Base-by-base conservation (phyloP, 2,329 filamentous ascomycete species). In the Phialophora tarda region DNA sequence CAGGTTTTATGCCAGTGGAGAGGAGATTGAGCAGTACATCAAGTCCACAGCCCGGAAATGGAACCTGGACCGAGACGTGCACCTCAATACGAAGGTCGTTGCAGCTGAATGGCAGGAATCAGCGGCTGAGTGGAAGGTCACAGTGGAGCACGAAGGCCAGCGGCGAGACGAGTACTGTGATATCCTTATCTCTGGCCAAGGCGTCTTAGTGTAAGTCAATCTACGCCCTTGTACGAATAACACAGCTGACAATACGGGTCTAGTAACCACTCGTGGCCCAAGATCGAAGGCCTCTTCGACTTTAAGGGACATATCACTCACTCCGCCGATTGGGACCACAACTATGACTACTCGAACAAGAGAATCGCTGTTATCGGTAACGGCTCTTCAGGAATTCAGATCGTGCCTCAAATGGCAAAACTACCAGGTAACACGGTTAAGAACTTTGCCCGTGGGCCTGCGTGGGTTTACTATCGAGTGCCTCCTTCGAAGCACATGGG, bases 181-280 rank as follows among this genome's bases (percentile, higher is more conserved):
- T 69, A 86, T 86, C 64, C 75, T 88, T 12, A 78, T 87, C 24
- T 85, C 83, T 11, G 85, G 83, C 2, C 85, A 87, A 30, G 85
- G 86, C 1, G 84, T 87, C 69, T 75, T 87, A 41, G 59, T 62
- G 48, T 21, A n/a, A n/a, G n/a, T n/a, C n/a, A n/a, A n/a, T n/a
- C n/a, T n/a, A n/a, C n/a, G n/a, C n/a, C n/a, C n/a, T n/a, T n/a
- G n/a, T n/a, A n/a, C n/a, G n/a, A n/a, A n/a, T n/a, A n/a, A n/a
- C n/a, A n/a, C n/a, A n/a, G n/a, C n/a, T n/a, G n/a, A n/a, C n/a
- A n/a, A n/a, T n/a, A n/a, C n/a, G n/a, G n/a, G n/a, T n/a, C n/a
- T n/a, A n/a, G n/a, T n/a, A n/a, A 51, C 58, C 50, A 14, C 47
- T 21, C 32, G 14, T 68, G 78, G 79, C 59, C 78, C 63, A 47